A percentile compares a stretch with the other conserved stretches of the same genome.
Conservation (phyloP, 441 rosid species). For the Breynia disticha region DNA sequence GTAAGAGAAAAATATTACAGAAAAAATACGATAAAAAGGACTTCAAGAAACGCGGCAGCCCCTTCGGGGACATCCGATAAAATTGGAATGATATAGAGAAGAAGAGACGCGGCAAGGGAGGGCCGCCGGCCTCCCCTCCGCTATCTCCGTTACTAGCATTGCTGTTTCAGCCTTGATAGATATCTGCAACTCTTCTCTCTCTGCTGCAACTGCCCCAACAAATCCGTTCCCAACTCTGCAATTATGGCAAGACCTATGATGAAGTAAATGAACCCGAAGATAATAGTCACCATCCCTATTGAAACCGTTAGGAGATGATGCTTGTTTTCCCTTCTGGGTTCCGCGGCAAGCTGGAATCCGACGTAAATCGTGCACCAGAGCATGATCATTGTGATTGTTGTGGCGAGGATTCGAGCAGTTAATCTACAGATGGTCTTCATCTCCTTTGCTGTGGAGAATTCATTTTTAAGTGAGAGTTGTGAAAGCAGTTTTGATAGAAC, state of each 20-base stretch:
- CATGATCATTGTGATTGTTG: constrained; percentile 9
- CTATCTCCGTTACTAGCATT: not conserved
- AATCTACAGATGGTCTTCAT: constrained; percentile 11
- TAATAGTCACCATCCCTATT: constrained; percentile 21
- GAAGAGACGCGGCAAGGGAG: no score
- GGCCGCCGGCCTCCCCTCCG: no score
- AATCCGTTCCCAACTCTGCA: constrained; percentile 21
- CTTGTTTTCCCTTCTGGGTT: constrained; percentile 15
- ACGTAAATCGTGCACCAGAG: constrained; percentile 20
- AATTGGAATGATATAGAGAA: constrained; percentile 40
- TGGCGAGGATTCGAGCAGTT: constrained; percentile 5
- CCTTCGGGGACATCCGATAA: constrained; percentile 25
- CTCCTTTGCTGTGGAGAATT: constrained; percentile 18
- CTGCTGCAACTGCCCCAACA: constrained; percentile 10
- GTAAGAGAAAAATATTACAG: no score
- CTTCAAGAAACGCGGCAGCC: no score
- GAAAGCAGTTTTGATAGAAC: constrained; percentile 1
- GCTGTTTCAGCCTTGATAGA: constrained; percentile 9
- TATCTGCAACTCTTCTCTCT: constrained; percentile 1
- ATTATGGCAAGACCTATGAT: constrained; percentile 22
- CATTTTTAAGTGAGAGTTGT: not conserved
- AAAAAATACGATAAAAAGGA: no score
- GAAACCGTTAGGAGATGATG: constrained; percentile 19
- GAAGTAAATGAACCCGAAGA: constrained; percentile 22
- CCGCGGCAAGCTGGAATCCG: constrained; percentile 23